phyloP scores from a whole-genome alignment of 139 green algal species.

The Eudorina sp. region DNA sequence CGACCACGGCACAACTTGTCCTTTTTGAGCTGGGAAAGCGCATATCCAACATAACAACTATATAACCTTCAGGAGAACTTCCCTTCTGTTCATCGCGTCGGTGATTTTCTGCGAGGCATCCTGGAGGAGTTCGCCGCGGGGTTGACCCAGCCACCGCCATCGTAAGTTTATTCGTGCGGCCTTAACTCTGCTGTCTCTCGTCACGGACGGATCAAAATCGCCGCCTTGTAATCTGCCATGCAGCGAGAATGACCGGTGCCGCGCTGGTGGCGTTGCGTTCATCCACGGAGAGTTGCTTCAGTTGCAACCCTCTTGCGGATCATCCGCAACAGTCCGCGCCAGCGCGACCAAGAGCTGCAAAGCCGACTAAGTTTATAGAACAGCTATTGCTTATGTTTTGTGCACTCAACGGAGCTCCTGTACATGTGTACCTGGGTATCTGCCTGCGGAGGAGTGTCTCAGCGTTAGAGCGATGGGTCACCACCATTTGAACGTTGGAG shows the following conservation, averaged over 20 bases:
- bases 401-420: too few species aligned
- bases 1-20: too few species aligned
- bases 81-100: neutral
- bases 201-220: too few species aligned
- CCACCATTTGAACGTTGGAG: too few species aligned
- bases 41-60: too few species aligned
- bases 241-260: neutral
- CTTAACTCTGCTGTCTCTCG: too few species aligned
- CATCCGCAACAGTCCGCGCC: neutral
- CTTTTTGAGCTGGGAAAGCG: too few species aligned
- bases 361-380: constrained; percentile 23
- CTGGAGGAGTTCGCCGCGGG: neutral
- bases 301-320: neutral
- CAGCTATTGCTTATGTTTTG: too few species aligned
- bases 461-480: too few species aligned
- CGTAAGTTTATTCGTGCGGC: too few species aligned
- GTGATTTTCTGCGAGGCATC: neutral
- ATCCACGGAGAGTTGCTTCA: neutral
- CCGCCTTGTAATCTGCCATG: neutral
- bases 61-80: constrained; percentile 3
- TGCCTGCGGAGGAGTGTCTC: too few species aligned
- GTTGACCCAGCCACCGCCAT: neutral
- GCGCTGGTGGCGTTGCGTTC: neutral
- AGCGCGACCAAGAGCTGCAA: neutral
- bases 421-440: too few species aligned